Conservation (phyloP, 2,329 filamentous ascomycete genomes). For the Coniochaeta hoffmannii region DNA sequence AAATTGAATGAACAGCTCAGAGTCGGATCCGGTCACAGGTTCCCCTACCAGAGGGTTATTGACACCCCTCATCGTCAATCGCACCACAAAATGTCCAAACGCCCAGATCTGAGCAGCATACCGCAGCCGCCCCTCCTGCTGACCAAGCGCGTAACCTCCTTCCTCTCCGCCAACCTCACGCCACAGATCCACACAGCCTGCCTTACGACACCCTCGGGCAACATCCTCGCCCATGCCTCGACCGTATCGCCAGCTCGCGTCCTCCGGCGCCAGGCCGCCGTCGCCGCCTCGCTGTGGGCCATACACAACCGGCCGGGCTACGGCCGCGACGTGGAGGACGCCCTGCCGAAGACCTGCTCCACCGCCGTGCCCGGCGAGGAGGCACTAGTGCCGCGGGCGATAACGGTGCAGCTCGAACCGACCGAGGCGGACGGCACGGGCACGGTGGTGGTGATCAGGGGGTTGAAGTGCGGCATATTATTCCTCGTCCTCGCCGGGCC, state of each 20-base stretch:
- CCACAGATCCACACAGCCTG: constrained; percentile 51
- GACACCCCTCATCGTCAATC: background rate
- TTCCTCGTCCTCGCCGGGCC: constrained; percentile 50
- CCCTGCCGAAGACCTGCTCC: constrained; percentile 7
- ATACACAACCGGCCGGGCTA: constrained; percentile 41
- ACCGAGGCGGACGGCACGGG: constrained; percentile 25
- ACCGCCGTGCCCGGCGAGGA: constrained; percentile 5
- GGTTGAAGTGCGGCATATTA: constrained; percentile 50
- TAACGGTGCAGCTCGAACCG: constrained; percentile 48
- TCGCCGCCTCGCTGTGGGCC: constrained; percentile 54
- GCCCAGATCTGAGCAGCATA: constrained; percentile 11
- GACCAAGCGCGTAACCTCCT: constrained; percentile 55
- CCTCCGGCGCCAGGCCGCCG: constrained; percentile 56
- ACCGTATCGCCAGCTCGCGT: constrained; percentile 41
- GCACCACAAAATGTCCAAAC: background rate
- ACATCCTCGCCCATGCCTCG: constrained; percentile 56
- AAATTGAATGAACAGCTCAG: no score
- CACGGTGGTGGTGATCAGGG: constrained; percentile 51
- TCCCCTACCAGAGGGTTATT: no score
- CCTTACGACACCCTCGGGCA: constrained; percentile 52
- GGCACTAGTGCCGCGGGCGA: constrained; percentile 17
- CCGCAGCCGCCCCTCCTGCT: constrained; percentile 53
- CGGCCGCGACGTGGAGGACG: constrained; percentile 17
- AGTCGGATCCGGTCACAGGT: no score
- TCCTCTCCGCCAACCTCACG: constrained; percentile 52